A percentile compares a stretch with the other conserved stretches of the same genome.
phyloP scores from a whole-genome alignment of 495 filamentous ascomycete genomes.

The Penicillium lagena region DNA sequence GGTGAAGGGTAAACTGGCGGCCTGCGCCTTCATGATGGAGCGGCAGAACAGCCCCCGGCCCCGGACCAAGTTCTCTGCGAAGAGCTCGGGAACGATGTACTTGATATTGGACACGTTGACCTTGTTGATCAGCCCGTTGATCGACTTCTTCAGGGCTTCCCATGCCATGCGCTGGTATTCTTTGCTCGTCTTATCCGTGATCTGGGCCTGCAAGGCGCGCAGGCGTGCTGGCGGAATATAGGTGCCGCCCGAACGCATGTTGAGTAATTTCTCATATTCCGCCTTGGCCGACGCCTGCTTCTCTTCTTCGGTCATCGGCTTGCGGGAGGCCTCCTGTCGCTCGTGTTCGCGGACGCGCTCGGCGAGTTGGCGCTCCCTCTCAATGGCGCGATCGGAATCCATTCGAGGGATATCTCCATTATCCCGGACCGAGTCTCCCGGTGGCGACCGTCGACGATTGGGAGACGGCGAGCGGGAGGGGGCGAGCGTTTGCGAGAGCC shows the following conservation, averaged over 20 bases:
- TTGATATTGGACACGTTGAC: slow-evolving; percentile 98
- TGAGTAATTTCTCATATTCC: slow-evolving; percentile 86
- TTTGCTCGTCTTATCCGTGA: slow-evolving; percentile 91
- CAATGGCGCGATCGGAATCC: slow-evolving; percentile 50
- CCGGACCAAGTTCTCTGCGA: slow-evolving; percentile 87
- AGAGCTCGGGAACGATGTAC: slow-evolving; percentile 89
- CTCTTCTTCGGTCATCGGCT: slow-evolving; percentile 69
- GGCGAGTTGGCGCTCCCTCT: slow-evolving; percentile 56
- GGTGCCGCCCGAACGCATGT: slow-evolving; percentile 85
- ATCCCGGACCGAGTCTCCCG: slow-evolving; percentile 31
- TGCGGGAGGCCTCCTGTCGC: slow-evolving; percentile 40
- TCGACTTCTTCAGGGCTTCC: slow-evolving; percentile 97
- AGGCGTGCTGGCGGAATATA: slow-evolving; percentile 92
- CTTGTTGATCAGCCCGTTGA: slow-evolving; percentile 98
- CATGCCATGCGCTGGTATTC: slow-evolving; percentile 99
- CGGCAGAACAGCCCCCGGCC: slow-evolving; percentile 90
- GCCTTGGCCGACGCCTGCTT: slow-evolving; percentile 78
- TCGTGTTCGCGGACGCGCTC: slow-evolving; percentile 54
- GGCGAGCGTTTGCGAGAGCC: slow-evolving; percentile 56
- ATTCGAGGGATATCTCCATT: slow-evolving; percentile 39
- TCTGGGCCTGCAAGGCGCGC: slow-evolving; percentile 87
- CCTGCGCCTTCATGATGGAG: slow-evolving; percentile 95
- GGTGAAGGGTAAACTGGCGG: slow-evolving; percentile 92
- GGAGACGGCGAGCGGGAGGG: slow-evolving; percentile 59
- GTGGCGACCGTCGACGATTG: slow-evolving; percentile 53